Conservation (phyloP, 805 yeast genomes). For the Cyberlindnera americana region DNA sequence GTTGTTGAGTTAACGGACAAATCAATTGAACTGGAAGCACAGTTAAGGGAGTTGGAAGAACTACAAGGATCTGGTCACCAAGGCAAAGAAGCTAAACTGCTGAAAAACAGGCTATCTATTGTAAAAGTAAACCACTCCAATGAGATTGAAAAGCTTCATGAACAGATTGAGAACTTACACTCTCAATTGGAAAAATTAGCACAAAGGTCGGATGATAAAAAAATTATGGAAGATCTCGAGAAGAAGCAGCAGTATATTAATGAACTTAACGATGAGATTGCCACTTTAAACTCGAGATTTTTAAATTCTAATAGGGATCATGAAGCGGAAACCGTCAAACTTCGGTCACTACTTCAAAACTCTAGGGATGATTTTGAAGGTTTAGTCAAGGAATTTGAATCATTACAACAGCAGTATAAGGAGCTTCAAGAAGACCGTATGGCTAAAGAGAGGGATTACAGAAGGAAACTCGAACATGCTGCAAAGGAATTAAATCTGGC, state of each 20-base stretch:
- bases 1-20: constrained; percentile 13
- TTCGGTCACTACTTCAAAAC: constrained; percentile 13
- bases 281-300: constrained; percentile 13
- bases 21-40: constrained; percentile 17
- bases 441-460: constrained; percentile 33
- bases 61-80: constrained; percentile 2
- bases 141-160: constrained; percentile 19
- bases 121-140: constrained; percentile 23
- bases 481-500: constrained; percentile 38
- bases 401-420: constrained; percentile 23
- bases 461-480: constrained; percentile 31
- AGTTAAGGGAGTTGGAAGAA: constrained; percentile 14
- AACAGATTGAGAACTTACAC: constrained; percentile 17
- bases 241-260: constrained; percentile 15
- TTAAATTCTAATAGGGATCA: constrained; percentile 11
- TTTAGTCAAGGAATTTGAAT: constrained; percentile 25
- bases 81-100: constrained; percentile 20
- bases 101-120: constrained; percentile 22
- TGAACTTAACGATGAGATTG: constrained; percentile 19
- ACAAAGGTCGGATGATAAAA: constrained; percentile 7
- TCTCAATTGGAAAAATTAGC: constrained; percentile 3
- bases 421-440: constrained; percentile 20
- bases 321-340: constrained; percentile 13
- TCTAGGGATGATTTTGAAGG: constrained; percentile 18
- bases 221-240: constrained; percentile 13